phyloP scores from a whole-genome alignment of 2,329 filamentous ascomycete genomes.

The Neopestalotiopsis sp. region DNA sequence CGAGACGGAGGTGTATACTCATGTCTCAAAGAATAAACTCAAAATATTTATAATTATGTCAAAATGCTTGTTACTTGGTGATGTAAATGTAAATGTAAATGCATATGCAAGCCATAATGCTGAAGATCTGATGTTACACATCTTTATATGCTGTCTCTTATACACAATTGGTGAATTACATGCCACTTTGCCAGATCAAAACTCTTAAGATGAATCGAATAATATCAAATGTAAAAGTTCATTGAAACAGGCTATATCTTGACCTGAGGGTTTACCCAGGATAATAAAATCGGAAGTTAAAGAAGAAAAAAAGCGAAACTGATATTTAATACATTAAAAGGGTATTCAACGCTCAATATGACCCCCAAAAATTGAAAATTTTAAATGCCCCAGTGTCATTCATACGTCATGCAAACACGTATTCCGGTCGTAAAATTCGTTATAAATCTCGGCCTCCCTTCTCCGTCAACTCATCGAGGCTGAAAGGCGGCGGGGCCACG shows the following conservation, averaged over 20 bases:
- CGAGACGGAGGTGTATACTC: not conserved
- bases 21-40: not conserved
- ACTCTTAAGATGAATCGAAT: too few species aligned
- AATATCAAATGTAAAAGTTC: not conserved
- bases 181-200: too few species aligned
- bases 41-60: not conserved
- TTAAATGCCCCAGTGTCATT: not conserved
- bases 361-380: not conserved
- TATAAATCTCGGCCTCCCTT: not conserved
- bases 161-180: too few species aligned
- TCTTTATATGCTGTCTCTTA: not conserved
- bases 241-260: not conserved
- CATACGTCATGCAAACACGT: not conserved
- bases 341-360: slow-evolving; percentile 1
- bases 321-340: slow-evolving; percentile 7
- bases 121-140: not conserved
- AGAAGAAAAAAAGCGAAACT: not conserved
- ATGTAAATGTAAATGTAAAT: not conserved
- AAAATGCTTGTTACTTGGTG: not conserved
- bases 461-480: not conserved
- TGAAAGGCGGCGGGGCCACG: slow-evolving; percentile 6
- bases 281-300: not conserved
- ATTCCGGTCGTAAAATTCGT: not conserved
- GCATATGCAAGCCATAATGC: not conserved
- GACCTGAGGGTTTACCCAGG: not conserved